Evolutionary conservation across 345 rosid genomes (phyloP).

Genomic region (Erysimum cheiranthoides): DNA sequence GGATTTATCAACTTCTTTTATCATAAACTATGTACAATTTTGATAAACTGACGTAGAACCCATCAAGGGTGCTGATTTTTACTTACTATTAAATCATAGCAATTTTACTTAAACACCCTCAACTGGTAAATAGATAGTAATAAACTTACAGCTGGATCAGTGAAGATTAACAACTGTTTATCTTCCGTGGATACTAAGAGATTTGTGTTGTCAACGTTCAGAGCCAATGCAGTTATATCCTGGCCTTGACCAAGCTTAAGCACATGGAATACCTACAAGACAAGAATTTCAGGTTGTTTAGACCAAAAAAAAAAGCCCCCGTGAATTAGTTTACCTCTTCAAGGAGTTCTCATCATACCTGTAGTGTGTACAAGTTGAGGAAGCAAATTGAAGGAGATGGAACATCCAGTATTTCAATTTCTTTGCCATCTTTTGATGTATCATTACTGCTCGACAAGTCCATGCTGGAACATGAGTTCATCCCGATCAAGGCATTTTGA

Average conservation of each 20-base stretch:
- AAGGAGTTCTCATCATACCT: constrained; percentile 53
- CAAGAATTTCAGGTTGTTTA: constrained; percentile 21
- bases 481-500: constrained; percentile 70
- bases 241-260: constrained; percentile 72
- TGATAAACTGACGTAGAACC: constrained; percentile 8
- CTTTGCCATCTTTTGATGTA: constrained; percentile 49
- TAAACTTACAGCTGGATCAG: constrained; percentile 91
- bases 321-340: background rate
- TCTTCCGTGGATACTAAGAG: constrained; percentile 91
- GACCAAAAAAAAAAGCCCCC: background rate
- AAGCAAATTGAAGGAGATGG: constrained; percentile 83
- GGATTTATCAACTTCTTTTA: background rate
- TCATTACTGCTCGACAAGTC: constrained; percentile 37
- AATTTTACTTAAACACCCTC: constrained; percentile 9
- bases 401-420: constrained; percentile 57
- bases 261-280: constrained; percentile 76
- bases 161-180: constrained; percentile 87
- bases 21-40: constrained; percentile 16
- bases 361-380: constrained; percentile 73
- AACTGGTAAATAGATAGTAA: background rate
- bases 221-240: constrained; percentile 83
- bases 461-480: constrained; percentile 56
- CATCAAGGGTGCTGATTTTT: background rate
- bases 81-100: background rate
- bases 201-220: constrained; percentile 84